phyloP scores from a whole-genome alignment of 768 basidiomycete species.

The Termitomyces sp. region DNA sequence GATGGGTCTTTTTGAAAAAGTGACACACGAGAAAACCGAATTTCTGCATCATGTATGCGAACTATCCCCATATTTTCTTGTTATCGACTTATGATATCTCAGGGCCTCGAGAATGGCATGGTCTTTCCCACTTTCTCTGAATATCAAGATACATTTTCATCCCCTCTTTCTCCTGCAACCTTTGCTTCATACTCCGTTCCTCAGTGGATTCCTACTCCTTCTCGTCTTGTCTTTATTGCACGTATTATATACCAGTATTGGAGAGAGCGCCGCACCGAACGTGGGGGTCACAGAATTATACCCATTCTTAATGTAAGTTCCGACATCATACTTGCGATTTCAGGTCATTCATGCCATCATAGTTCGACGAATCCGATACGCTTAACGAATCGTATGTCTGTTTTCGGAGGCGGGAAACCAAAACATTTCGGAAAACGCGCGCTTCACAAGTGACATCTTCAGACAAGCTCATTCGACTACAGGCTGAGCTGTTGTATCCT shows the following conservation, averaged over 20 bases:
- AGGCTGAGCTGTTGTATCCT: slow-evolving; percentile 69
- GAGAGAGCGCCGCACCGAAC: slow-evolving; percentile 79
- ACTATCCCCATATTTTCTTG: not conserved
- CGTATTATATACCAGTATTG: slow-evolving; percentile 83
- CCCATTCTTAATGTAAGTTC: slow-evolving; percentile 79
- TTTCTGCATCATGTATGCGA: slow-evolving; percentile 82
- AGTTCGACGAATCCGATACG: not conserved
- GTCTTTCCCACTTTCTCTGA: slow-evolving; percentile 72
- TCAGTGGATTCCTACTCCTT: slow-evolving; percentile 62
- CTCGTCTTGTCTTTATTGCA: slow-evolving; percentile 65
- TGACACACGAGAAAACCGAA: slow-evolving; percentile 85
- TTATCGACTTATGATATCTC: slow-evolving; percentile 12
- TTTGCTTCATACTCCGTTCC: slow-evolving; percentile 74
- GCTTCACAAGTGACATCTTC: slow-evolving; percentile 89
- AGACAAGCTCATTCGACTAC: slow-evolving; percentile 82
- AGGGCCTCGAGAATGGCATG: slow-evolving; percentile 67
- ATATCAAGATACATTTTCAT: slow-evolving; percentile 69
- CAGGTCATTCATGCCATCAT: not conserved
- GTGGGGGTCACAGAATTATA: slow-evolving; percentile 82
- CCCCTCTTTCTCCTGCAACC: slow-evolving; percentile 52
- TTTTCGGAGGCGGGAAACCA: slow-evolving; percentile 93
- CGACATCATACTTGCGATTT: not conserved
- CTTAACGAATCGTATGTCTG: slow-evolving; percentile 88
- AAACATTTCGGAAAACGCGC: slow-evolving; percentile 90
- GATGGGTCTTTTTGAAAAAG: slow-evolving; percentile 91